Conservation (phyloP, 164 flowering plant genomes). For the Magnolia kwangsiensis region DNA sequence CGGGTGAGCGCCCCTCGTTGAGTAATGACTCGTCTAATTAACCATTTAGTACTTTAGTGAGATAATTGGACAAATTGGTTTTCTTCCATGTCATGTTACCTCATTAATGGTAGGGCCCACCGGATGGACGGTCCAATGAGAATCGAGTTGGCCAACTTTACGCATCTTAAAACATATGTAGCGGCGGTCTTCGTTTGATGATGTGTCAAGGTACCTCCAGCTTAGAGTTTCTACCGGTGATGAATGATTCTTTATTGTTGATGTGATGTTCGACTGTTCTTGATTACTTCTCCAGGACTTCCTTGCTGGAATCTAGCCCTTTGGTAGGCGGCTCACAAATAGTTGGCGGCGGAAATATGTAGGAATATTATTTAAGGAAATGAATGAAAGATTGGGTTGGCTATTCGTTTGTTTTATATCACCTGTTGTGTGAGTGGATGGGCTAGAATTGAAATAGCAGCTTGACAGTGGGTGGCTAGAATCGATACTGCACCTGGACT, state of each 20-base stretch:
- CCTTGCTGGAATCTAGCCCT: not conserved
- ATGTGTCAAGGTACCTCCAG: not conserved
- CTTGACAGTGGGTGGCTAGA: too few species aligned
- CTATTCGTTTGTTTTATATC: too few species aligned
- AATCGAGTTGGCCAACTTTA: not conserved
- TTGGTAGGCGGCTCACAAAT: not conserved
- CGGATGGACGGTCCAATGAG: not conserved
- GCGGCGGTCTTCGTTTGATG: not conserved
- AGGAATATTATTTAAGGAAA: too few species aligned
- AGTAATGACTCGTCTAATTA: too few species aligned
- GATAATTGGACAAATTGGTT: not conserved
- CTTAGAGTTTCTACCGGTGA: not conserved
- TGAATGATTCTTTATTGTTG: not conserved
- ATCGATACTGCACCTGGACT: too few species aligned
- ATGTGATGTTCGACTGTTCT: not conserved
- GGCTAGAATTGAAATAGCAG: too few species aligned
- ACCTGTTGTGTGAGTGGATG: too few species aligned
- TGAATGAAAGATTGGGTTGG: too few species aligned
- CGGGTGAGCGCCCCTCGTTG: too few species aligned
- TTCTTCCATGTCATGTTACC: not conserved
- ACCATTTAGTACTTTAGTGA: too few species aligned
- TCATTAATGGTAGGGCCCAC: not conserved
- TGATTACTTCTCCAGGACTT: not conserved
- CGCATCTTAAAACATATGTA: not conserved
- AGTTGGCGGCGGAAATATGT: not conserved